Percentiles rank a stretch among this genome's conserved stretches.
Conservation (phyloP, 1,284 basidiomycete genomes). For the Thelephora terrestris region DNA sequence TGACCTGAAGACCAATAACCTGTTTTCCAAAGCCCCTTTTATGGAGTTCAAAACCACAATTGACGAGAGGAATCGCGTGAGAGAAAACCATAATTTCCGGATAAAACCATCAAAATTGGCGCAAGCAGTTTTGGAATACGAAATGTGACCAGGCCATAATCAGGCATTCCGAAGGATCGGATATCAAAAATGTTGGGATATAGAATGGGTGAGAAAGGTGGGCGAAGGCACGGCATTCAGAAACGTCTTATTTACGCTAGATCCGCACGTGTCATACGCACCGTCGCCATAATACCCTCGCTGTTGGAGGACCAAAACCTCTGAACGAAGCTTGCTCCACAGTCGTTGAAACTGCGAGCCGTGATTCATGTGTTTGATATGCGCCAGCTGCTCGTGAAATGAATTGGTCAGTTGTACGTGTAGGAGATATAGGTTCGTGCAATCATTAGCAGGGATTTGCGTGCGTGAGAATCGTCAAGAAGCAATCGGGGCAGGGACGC, state of each 20-base stretch:
- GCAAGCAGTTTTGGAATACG: no score
- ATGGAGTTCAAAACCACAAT: slow-evolving; percentile 1
- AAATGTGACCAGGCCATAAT: no score
- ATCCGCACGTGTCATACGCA: slow-evolving; percentile 17
- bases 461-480: background rate
- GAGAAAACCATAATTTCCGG: no score
- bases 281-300: slow-evolving; percentile 76
- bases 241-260: no score
- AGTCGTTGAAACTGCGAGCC: slow-evolving; percentile 62
- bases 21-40: slow-evolving; percentile 18
- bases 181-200: no score
- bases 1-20: slow-evolving; percentile 74
- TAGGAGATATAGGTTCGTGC: background rate
- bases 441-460: no score
- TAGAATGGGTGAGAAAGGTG: no score
- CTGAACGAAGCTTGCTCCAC: slow-evolving; percentile 51
- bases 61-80: background rate
- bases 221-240: no score
- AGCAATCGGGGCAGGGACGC: background rate
- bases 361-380: slow-evolving; percentile 64
- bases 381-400: background rate
- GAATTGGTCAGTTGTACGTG: background rate
- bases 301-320: slow-evolving; percentile 57
- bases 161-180: no score
- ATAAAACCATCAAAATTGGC: no score